A percentile compares a stretch with the other conserved stretches of the same genome.
Evolutionary conservation across 306 rosid genomes (phyloP).

Genomic region (Cucurbita ficifolia): DNA sequence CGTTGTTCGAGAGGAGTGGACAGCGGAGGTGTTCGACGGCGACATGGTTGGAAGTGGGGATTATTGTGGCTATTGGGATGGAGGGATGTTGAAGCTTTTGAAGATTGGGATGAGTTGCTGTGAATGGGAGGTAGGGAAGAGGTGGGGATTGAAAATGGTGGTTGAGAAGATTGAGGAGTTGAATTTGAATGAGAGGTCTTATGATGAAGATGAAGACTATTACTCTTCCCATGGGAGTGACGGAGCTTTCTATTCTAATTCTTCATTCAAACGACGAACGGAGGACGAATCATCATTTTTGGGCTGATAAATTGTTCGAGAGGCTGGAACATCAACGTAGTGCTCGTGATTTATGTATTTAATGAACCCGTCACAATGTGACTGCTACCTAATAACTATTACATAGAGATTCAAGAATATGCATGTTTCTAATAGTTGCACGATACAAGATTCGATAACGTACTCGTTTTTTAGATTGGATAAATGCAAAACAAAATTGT

Average conservation of each 20-base stretch:
- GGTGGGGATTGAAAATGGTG: conserved; percentile 51
- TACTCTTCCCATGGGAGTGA: conserved; percentile 23
- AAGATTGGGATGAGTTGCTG: conserved; percentile 62
- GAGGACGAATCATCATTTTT: neutral
- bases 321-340: neutral
- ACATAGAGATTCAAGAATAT: too few species aligned
- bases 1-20: conserved; percentile 45
- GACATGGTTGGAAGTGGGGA: conserved; percentile 19
- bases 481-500: neutral
- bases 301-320: neutral
- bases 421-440: too few species aligned
- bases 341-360: too few species aligned
- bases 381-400: neutral
- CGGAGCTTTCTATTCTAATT: neutral
- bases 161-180: conserved; percentile 44
- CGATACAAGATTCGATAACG: too few species aligned
- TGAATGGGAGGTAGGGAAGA: conserved; percentile 48
- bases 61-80: conserved; percentile 12
- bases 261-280: neutral
- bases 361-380: too few species aligned
- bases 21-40: conserved; percentile 38
- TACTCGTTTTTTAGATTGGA: too few species aligned
- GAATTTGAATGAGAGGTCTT: conserved; percentile 14
- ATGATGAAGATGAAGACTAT: neutral
- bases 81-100: conserved; percentile 59